Evolutionary conservation across 768 basidiomycete genomes (phyloP).

Genomic region (Ramaria sp.): DNA sequence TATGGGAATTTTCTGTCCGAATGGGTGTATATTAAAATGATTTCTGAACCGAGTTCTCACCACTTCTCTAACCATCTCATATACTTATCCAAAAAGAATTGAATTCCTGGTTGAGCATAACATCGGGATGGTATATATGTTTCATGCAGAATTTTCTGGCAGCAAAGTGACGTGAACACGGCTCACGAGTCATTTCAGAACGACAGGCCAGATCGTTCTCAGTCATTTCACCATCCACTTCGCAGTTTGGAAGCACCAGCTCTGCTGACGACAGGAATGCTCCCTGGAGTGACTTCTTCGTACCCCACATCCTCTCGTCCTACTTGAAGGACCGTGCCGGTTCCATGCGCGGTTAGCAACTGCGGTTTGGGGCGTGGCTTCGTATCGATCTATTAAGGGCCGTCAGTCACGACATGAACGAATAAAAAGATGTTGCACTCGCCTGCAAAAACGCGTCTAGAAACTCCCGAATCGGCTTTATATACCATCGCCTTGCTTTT

Average conservation of each 20-base stretch:
- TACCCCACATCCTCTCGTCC: constrained; percentile 15
- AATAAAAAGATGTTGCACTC: neutral
- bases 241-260: constrained; percentile 13
- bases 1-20: too few relatives aligned
- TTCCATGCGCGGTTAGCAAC: neutral
- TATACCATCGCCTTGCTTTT: constrained; percentile 14
- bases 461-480: constrained; percentile 14
- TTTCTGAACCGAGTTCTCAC: too few relatives aligned
- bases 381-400: constrained; percentile 6
- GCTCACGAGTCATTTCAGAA: too few relatives aligned
- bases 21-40: too few relatives aligned
- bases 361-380: constrained; percentile 5
- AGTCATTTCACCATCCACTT: constrained; percentile 10
- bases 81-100: too few relatives aligned
- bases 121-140: too few relatives aligned
- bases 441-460: constrained; percentile 15
- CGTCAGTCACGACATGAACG: neutral
- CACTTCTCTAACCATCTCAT: too few relatives aligned
- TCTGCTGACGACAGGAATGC: constrained; percentile 12
- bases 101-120: too few relatives aligned
- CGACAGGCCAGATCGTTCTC: too few relatives aligned
- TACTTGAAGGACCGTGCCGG: constrained; percentile 9
- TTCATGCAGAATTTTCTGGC: too few relatives aligned
- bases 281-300: constrained; percentile 7
- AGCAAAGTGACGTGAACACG: too few relatives aligned